These are phyloP conservation scores for Otatea glauca DNA, from an alignment of 176 grass and related monocot species.

Conservation along the genomic window DNA sequence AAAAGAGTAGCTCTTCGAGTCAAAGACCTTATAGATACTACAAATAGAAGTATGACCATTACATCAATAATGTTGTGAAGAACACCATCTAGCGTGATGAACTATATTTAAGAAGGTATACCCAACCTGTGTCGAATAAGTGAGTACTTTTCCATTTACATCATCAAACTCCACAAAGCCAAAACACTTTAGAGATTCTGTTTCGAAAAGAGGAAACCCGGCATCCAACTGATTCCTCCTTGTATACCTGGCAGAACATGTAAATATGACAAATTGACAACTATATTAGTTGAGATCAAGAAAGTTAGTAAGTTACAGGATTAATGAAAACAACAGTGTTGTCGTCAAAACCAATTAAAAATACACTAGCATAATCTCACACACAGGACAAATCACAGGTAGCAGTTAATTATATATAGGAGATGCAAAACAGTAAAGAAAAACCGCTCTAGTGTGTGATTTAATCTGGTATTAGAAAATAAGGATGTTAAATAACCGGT, in stretches of 20 bases:
- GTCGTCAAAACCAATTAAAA: conserved; percentile 4
- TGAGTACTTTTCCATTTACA: conserved; percentile 94
- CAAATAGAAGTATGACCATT: conserved; percentile 33
- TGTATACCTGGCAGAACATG: conserved; percentile 68
- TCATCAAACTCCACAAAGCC: too few relatives aligned
- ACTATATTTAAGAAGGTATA: conserved; percentile 44
- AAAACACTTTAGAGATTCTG: conserved; percentile 91
- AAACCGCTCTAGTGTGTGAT: too few relatives aligned
- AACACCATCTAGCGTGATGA: not conserved
- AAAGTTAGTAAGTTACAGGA: conserved; percentile 25
- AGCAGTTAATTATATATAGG: not conserved
- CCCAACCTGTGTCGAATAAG: conserved; percentile 90
- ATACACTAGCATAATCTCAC: not conserved
- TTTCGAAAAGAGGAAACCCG: conserved; percentile 87
- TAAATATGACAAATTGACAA: conserved; percentile 38
- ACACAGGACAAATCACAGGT: not conserved
- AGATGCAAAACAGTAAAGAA: too few relatives aligned
- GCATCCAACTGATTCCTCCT: conserved; percentile 88
- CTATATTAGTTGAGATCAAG: conserved; percentile 12
- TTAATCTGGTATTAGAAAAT: too few relatives aligned
- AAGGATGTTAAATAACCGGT: too few relatives aligned
- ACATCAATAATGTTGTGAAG: conserved; percentile 20
- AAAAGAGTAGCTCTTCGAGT: conserved; percentile 93
- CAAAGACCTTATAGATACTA: conserved; percentile 96
- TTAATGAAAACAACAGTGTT: not conserved